Conservation (phyloP, 1,284 basidiomycete genomes). For the Marasmius tenuissimus region DNA sequence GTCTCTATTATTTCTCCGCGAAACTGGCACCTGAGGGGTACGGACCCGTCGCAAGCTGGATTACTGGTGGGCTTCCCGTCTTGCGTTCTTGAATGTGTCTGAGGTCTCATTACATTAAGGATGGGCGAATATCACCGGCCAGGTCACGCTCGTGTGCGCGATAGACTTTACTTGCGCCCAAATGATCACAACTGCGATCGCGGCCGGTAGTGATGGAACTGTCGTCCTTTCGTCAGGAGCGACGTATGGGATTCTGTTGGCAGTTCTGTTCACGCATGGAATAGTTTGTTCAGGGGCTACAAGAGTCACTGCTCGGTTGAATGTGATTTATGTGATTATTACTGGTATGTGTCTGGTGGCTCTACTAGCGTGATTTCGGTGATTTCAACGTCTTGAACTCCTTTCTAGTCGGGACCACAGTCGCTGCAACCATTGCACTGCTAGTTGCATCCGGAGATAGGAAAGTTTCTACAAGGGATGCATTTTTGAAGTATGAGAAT, state of each 20-base stretch:
- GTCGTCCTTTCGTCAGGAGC: constrained; percentile 53
- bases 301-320: constrained; percentile 61
- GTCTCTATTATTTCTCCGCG: constrained; percentile 75
- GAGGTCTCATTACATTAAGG: constrained; percentile 20
- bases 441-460: constrained; percentile 55
- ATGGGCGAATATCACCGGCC: constrained; percentile 62
- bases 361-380: too few species aligned
- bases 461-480: constrained; percentile 63
- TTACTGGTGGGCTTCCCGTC: constrained; percentile 44
- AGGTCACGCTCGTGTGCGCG: constrained; percentile 65
- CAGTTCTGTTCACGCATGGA: constrained; percentile 62
- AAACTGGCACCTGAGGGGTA: constrained; percentile 63
- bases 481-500: constrained; percentile 71
- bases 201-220: constrained; percentile 56
- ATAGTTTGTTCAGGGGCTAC: constrained; percentile 73
- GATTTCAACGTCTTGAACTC: constrained; percentile 3
- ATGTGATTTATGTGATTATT: constrained; percentile 65
- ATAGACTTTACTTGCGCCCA: constrained; percentile 77
- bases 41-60: constrained; percentile 67
- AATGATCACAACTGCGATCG: constrained; percentile 74
- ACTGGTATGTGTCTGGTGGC: constrained; percentile 42
- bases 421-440: constrained; percentile 60
- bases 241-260: constrained; percentile 66
- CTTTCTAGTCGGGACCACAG: constrained; percentile 50
- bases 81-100: neutral